Evolutionary conservation across 1,284 basidiomycete species (phyloP).

Genomic region (Marasmius fiardii): DNA sequence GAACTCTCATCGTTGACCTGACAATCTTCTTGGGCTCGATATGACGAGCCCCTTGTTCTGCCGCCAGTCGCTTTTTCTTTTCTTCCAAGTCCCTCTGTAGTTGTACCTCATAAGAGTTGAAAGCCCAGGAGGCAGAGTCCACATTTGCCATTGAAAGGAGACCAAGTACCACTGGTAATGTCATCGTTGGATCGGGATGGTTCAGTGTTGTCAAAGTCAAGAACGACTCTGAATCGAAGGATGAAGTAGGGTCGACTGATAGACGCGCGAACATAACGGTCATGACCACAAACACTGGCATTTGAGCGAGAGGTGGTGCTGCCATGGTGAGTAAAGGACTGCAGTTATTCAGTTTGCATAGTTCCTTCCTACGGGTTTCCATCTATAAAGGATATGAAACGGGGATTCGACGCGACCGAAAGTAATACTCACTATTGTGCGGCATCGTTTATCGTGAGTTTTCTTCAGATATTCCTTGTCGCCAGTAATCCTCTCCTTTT

Average conservation of each 20-base stretch:
- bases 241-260: constrained; percentile 50
- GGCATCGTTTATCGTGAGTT: constrained; percentile 45
- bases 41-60: constrained; percentile 37
- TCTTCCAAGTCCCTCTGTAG: constrained; percentile 42
- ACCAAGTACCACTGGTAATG: constrained; percentile 70
- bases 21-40: constrained; percentile 54
- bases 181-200: constrained; percentile 67
- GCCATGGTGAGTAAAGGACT: constrained; percentile 57
- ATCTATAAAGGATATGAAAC: constrained; percentile 36
- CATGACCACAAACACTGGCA: constrained; percentile 70
- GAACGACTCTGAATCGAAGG: constrained; percentile 73
- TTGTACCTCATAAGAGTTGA: constrained; percentile 51
- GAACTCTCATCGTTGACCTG: constrained; percentile 55
- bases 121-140: constrained; percentile 70
- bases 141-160: constrained; percentile 75
- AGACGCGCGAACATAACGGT: constrained; percentile 59
- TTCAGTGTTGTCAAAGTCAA: constrained; percentile 68
- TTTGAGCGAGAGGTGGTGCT: constrained; percentile 61
- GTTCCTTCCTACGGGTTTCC: constrained; percentile 48
- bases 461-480: constrained; percentile 51
- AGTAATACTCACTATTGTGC: constrained; percentile 34
- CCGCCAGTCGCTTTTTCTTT: constrained; percentile 38
- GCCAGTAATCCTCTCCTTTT: constrained; percentile 46
- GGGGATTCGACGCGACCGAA: neutral
- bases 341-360: constrained; percentile 58